Conservation (phyloP, 257 asterid species). For the Jacaranda copaia region DNA sequence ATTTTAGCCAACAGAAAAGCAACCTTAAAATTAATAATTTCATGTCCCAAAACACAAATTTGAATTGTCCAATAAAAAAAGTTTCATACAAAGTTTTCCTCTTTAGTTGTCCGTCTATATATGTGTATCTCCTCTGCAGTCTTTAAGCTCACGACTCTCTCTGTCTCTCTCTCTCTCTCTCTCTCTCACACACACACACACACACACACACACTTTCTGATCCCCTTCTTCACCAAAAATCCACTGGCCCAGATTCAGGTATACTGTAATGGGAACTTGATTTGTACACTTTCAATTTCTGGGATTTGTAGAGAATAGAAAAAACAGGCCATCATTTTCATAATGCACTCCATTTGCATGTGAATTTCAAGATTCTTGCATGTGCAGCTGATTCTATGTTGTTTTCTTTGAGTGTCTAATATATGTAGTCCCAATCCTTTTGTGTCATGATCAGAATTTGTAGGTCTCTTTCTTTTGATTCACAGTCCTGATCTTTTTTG, state of each 20-base stretch:
- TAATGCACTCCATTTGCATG: conserved; percentile 13
- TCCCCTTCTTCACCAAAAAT: conserved; percentile 40
- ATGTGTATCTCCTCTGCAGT: not conserved
- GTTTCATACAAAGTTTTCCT: not conserved
- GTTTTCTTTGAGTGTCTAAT: not conserved
- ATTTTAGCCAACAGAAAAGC: not conserved
- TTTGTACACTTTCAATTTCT: conserved; percentile 25
- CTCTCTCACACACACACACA: not conserved
- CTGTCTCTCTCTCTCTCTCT: not conserved
- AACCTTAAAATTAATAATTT: not conserved
- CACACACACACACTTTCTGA: conserved; percentile 1
- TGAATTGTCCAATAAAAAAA: conserved; percentile 15
- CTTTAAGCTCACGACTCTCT: conserved; percentile 34
- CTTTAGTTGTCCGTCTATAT: conserved; percentile 24
- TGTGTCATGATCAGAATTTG: conserved; percentile 13
- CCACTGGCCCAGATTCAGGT: conserved; percentile 42
- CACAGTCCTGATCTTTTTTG: conserved; percentile 1
- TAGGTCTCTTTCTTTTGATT: conserved; percentile 10
- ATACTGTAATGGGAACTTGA: conserved; percentile 20
- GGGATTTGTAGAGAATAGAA: not conserved
- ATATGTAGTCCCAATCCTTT: not conserved
- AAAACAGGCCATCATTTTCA: conserved; percentile 23
- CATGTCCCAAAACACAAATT: conserved; percentile 6
- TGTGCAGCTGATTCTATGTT: not conserved
- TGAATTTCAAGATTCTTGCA: conserved; percentile 21